Conservation (phyloP, 75 land plant genomes). For the Sequoia sempervirens region DNA sequence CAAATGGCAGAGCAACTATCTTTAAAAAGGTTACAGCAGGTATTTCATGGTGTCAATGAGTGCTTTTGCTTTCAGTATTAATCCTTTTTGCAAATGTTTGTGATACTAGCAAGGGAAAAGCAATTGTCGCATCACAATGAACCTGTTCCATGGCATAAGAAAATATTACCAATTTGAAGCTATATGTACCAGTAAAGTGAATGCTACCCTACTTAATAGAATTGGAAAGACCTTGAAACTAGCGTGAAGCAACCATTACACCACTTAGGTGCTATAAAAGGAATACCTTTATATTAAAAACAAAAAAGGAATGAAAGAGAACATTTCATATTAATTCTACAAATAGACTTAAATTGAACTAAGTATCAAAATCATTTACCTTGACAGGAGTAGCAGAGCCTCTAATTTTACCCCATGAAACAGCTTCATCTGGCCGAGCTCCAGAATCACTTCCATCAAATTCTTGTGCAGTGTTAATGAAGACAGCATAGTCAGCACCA, state of each 20-base stretch:
- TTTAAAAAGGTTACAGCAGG: not conserved
- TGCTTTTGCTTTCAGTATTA: not conserved
- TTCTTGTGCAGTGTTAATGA: constrained; percentile 93
- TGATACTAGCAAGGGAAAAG: constrained; percentile 79
- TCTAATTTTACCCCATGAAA: constrained; percentile 96
- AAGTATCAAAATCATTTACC: constrained; percentile 28
- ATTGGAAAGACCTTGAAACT: not conserved
- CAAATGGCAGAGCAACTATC: not conserved
- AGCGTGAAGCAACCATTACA: not conserved
- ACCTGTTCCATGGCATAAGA: constrained; percentile 34
- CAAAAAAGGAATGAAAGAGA: not conserved
- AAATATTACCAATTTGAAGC: constrained; percentile 2
- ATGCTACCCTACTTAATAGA: not conserved
- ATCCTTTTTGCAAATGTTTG: constrained; percentile 65
- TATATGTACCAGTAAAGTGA: not conserved
- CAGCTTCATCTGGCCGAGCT: constrained; percentile 94
- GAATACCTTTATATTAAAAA: not conserved
- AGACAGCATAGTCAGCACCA: constrained; percentile 96
- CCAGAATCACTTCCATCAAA: constrained; percentile 99
- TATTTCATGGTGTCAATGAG: not conserved
- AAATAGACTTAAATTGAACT: not conserved
- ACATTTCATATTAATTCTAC: not conserved
- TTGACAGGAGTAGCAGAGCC: constrained; percentile 83
- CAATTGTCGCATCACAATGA: constrained; percentile 92
- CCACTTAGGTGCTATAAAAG: not conserved